phyloP scores from a whole-genome alignment of 306 rosid species.

The Arachis stenosperma region DNA sequence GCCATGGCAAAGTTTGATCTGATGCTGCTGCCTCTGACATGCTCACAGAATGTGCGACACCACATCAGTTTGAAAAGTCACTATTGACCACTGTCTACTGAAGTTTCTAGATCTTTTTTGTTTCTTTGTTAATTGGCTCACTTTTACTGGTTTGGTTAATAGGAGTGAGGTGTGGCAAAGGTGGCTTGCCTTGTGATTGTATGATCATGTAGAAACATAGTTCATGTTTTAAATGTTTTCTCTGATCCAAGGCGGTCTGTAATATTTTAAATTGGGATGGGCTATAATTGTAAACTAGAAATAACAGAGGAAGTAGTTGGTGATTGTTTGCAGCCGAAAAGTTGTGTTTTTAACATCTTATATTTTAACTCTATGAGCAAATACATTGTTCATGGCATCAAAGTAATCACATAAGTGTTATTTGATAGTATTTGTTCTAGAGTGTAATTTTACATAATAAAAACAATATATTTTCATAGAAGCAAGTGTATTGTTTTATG shows the following conservation, averaged over 20 bases:
- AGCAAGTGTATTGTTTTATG: neutral
- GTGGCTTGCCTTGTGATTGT: neutral
- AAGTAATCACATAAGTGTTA: conserved; percentile 6
- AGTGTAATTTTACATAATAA: neutral
- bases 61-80: too few relatives aligned
- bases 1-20: too few relatives aligned
- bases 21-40: too few relatives aligned
- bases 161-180: neutral
- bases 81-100: too few relatives aligned
- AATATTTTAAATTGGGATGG: neutral
- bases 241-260: neutral
- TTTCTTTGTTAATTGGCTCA: neutral
- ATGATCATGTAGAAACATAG: neutral
- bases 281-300: conserved; percentile 12
- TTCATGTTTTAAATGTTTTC: conserved; percentile 8
- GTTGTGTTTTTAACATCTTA: neutral
- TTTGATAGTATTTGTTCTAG: neutral
- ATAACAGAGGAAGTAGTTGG: neutral
- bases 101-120: neutral
- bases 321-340: conserved; percentile 3
- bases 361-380: conserved; percentile 6
- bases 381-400: conserved; percentile 4
- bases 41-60: too few relatives aligned
- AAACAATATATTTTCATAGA: too few relatives aligned
- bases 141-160: neutral